A percentile compares a stretch with the other conserved stretches of the same genome.
phyloP scores from a whole-genome alignment of 495 filamentous ascomycete species.

The Annulohypoxylon stygium region DNA sequence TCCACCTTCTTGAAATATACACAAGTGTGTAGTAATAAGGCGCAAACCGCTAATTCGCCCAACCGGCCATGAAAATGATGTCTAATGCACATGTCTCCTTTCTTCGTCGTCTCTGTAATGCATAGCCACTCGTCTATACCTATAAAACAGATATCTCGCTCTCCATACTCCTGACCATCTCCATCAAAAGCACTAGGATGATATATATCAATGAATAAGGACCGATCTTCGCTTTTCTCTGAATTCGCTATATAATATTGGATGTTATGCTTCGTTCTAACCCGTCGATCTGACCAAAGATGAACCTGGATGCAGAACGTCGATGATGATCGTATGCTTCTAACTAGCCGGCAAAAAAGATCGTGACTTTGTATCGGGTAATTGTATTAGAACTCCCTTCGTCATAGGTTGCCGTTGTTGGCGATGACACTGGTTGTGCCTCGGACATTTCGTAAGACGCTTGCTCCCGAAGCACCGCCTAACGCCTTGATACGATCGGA shows the following conservation, averaged over 20 bases:
- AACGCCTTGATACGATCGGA: constrained; percentile 61
- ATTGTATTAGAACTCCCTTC: background rate
- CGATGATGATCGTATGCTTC: background rate
- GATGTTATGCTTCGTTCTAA: constrained; percentile 18
- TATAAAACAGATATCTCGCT: constrained; percentile 8
- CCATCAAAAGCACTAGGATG: constrained; percentile 7
- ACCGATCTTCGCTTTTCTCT: constrained; percentile 16
- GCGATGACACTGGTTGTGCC: constrained; percentile 62
- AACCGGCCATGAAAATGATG: constrained; percentile 5
- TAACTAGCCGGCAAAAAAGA: background rate
- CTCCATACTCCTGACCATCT: constrained; percentile 17
- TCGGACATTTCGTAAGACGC: constrained; percentile 50
- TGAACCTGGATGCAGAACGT: constrained; percentile 16
- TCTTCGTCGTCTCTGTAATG: constrained; percentile 27
- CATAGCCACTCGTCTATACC: constrained; percentile 33
- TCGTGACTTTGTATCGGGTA: background rate
- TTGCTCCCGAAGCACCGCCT: constrained; percentile 53
- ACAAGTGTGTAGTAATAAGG: constrained; percentile 19
- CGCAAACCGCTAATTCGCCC: constrained; percentile 6
- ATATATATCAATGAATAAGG: constrained; percentile 21
- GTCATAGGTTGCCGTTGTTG: constrained; percentile 61
- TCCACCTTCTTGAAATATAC: constrained; percentile 38
- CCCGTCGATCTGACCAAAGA: constrained; percentile 1
- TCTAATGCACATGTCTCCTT: constrained; percentile 9
- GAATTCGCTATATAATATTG: constrained; percentile 29